Conservation (phyloP, 2,329 filamentous ascomycete species). For the Thelonectria blattea region DNA sequence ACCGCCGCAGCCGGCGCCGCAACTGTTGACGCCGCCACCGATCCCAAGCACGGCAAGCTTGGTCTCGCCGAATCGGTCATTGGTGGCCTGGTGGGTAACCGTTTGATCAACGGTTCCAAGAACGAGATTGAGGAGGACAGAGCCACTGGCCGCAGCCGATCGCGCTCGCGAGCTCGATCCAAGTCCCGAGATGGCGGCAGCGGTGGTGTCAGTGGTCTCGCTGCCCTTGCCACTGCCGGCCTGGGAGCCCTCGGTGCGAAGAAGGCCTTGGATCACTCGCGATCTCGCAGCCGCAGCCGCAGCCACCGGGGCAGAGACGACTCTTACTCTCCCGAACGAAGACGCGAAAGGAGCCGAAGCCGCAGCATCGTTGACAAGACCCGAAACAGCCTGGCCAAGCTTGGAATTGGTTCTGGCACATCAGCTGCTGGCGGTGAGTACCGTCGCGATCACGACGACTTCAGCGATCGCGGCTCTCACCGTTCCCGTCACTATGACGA, state of each 20-base stretch:
- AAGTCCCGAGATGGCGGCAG: constrained; percentile 50
- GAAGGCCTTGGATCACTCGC: constrained; percentile 63
- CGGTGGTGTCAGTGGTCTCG: constrained; percentile 56
- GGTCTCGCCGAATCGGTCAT: constrained; percentile 87
- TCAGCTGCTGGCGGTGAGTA: constrained; percentile 46
- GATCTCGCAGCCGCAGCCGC: constrained; percentile 57
- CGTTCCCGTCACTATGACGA: constrained; percentile 51
- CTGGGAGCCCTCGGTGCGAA: constrained; percentile 67
- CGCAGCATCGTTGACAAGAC: constrained; percentile 69
- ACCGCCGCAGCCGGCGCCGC: constrained; percentile 88
- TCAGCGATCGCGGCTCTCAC: constrained; percentile 49
- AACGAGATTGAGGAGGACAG: constrained; percentile 68
- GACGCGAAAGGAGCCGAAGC: constrained; percentile 58
- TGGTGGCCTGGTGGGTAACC: constrained; percentile 85
- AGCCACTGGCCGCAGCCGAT: constrained; percentile 68
- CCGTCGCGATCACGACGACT: constrained; percentile 53
- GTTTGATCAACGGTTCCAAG: constrained; percentile 80
- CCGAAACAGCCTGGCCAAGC: constrained; percentile 65
- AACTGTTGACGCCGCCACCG: constrained; percentile 79
- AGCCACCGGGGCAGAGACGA: constrained; percentile 60
- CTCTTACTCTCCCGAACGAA: constrained; percentile 53
- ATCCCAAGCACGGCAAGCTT: constrained; percentile 78
- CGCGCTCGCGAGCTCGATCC: constrained; percentile 70
- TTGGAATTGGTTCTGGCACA: constrained; percentile 62
- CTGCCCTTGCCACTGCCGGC: constrained; percentile 67